Percentiles rank a stretch among this genome's conserved stretches.
phyloP scores from a whole-genome alignment of 2,329 filamentous ascomycete genomes.

The Grosmannia penicillata region DNA sequence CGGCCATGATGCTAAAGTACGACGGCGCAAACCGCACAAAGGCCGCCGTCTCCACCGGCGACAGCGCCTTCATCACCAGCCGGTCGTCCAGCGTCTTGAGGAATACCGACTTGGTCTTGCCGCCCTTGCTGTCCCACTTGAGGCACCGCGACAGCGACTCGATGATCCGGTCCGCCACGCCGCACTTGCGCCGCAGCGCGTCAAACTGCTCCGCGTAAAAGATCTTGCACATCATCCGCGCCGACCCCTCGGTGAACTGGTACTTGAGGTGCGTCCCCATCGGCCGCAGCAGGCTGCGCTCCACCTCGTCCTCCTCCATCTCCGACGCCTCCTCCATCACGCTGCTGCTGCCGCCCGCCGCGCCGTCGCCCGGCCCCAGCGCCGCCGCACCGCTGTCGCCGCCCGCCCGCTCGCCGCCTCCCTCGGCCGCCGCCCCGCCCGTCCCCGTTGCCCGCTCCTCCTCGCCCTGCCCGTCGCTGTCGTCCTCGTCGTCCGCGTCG shows the following conservation, averaged over 20 bases:
- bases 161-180: slow-evolving; percentile 82
- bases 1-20: slow-evolving; percentile 95
- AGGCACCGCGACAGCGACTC: slow-evolving; percentile 90
- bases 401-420: background rate
- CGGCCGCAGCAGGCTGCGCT: slow-evolving; percentile 68
- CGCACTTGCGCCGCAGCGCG: slow-evolving; percentile 81
- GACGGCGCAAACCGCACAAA: slow-evolving; percentile 92
- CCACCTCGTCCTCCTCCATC: slow-evolving; percentile 51
- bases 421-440: slow-evolving; percentile 4
- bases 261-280: slow-evolving; percentile 93
- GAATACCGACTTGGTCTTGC: slow-evolving; percentile 95
- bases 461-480: background rate
- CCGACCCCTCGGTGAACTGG: slow-evolving; percentile 85
- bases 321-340: background rate
- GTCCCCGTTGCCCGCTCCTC: slow-evolving; percentile 8
- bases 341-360: too few species aligned
- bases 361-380: background rate
- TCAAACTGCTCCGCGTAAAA: slow-evolving; percentile 98
- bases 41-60: slow-evolving; percentile 79
- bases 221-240: slow-evolving; percentile 93
- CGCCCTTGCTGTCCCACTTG: slow-evolving; percentile 96
- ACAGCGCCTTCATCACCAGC: slow-evolving; percentile 82
- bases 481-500: slow-evolving; percentile 11
- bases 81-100: slow-evolving; percentile 92
- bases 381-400: background rate